Base-by-base conservation (phyloP, 2,329 filamentous ascomycete genomes). In the Tolypocladium inflatum region DNA sequence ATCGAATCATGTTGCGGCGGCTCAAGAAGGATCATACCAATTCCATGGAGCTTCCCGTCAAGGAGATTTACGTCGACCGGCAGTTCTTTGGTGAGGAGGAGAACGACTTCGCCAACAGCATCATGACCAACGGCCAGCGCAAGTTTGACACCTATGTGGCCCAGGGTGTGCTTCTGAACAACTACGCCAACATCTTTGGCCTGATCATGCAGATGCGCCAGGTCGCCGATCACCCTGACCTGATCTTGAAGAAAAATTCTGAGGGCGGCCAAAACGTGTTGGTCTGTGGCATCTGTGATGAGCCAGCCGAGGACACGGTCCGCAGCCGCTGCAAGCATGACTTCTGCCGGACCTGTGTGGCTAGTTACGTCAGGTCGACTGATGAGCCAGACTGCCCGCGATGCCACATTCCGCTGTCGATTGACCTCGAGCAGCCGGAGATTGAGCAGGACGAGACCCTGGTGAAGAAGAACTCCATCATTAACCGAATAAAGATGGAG, bases 151-250 rank as follows among this genome's bases (percentile, higher is more conserved):
- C 92, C 0, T 99, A 97, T 64, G 94, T 97, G 42, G 88, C 91
- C 21, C 90, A 91, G 62, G 92, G 91, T 76, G 93, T 97, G 23
- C 85, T 99, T 73, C 82, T 99, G 61, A 91, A 97, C 78, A 96
- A 97, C 70, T 97, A 97, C 65, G 94, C 94, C 76, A 99, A 99
- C 71, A 97, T 99, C 63, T 99, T 99, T 67, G 93, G 92, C 68
- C 81, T 99, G 57, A 97, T 99, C 68, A 97, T 97, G 91, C 92
- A 96, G 73, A 97, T 99, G 93, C 88, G 94, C 57, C 94, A 99
- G 75, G 90, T 97, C 33, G 91, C 94, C 9, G 94, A 99, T 64
- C 94, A 99, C 69, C 94, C 94, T 0, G 94, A 99, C 74, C 75
- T 99, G 41, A 89, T 99, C 54, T 75, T 97, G 61, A 95, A 93